phyloP scores from a whole-genome alignment of 345 rosid genomes.

The Combretum micranthum region DNA sequence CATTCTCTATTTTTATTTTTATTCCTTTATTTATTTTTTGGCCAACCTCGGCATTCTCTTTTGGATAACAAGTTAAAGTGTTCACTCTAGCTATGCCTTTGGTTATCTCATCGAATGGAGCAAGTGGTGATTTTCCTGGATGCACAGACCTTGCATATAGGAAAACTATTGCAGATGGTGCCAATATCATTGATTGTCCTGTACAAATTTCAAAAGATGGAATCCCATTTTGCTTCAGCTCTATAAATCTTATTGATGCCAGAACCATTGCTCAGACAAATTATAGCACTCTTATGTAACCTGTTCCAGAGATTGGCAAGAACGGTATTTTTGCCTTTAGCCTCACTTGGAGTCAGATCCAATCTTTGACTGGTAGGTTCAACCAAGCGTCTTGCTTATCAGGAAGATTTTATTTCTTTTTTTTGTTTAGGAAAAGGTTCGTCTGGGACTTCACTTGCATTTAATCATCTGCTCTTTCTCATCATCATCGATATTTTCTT shows the following conservation, averaged over 20 bases:
- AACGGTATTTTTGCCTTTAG: conserved; percentile 54
- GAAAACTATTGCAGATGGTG: conserved; percentile 64
- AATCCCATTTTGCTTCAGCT: conserved; percentile 54
- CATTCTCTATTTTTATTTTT: not conserved
- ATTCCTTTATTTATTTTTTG: not conserved
- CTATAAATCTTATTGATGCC: conserved; percentile 51
- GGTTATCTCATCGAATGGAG: conserved; percentile 73
- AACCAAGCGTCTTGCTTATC: too few relatives aligned
- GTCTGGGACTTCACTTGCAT: too few relatives aligned
- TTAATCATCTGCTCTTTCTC: too few relatives aligned
- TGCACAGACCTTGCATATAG: conserved; percentile 75
- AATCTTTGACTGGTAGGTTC: conserved; percentile 54
- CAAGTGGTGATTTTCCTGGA: conserved; percentile 90
- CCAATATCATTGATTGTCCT: conserved; percentile 72
- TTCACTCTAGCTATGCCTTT: conserved; percentile 32
- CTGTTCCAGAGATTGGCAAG: conserved; percentile 36
- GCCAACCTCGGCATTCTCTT: not conserved
- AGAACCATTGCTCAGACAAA: conserved; percentile 32
- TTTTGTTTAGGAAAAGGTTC: too few relatives aligned
- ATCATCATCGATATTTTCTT: too few relatives aligned
- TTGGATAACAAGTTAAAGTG: conserved; percentile 4
- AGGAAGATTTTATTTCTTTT: too few relatives aligned
- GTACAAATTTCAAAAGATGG: conserved; percentile 80
- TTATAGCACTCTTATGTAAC: conserved; percentile 27
- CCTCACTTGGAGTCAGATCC: conserved; percentile 66